Base-by-base conservation (phyloP, 2,329 filamentous ascomycete genomes). In the Phialophora verrucosa region DNA sequence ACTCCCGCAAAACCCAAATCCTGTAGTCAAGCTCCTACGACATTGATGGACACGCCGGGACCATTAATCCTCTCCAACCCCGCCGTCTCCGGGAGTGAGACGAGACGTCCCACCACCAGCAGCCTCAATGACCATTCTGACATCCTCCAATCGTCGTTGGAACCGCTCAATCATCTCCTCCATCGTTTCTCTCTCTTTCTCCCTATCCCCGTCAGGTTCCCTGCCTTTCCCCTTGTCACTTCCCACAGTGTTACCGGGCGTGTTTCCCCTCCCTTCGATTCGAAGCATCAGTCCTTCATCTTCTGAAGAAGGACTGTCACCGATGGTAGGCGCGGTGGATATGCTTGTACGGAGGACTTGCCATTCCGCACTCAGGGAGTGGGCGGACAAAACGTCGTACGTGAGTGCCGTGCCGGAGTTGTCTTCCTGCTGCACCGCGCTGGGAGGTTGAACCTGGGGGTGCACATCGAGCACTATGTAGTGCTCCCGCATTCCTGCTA, bases 291-390 rank as follows among this genome's bases (percentile, higher is more conserved):
- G 64, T 7, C 76, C 73, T 42, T 75, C 78, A 31, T 76, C 76
- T 76, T 42, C 57, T 7, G 38, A n/a, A 7, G n/a, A 47, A 10
- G 32, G 31, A 86, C 90, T 2, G 84, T 82, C 83, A 51, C 86
- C 85, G 75, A 88, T 90, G 1, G 86, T 89, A 1, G 89, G 89
- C 17, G 89, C 89, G 10, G 82, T 81, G 7, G 80, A 79, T 10
- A 90, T 78, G 10, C 78, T 78, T 0, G 84, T 83, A 17, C 79
- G 78, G 38, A 87, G 79, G 14, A 90, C 83, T 73, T 90, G 88
- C 89, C 94, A 98, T 58, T 90, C 86, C 0, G 88, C 81, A 8
- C 87, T 90, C 12, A 97, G 80, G 68, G 90, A 93, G 50, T 90
- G 87, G 1, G 91, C 90, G 64, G 87, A 87, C 0, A 85, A 81